Percentiles rank a stretch among this genome's conserved stretches.
phyloP scores from a whole-genome alignment of 2,329 filamentous ascomycete genomes.

The Beauveria brongniartii region DNA sequence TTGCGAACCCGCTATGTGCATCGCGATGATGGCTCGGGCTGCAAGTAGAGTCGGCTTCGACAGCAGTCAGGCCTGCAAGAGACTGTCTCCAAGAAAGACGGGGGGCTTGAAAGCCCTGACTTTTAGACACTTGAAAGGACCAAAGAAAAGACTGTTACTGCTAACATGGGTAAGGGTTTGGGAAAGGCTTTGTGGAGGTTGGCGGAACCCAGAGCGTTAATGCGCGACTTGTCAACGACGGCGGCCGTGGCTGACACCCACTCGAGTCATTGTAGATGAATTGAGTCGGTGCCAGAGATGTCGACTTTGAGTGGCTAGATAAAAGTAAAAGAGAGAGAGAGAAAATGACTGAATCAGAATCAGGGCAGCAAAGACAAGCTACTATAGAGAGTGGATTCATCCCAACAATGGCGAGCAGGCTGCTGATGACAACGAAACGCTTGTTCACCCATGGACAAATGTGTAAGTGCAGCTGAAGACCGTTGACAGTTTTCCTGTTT shows the following conservation, averaged over 20 bases:
- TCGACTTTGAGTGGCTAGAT: neutral
- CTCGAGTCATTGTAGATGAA: conserved; percentile 7
- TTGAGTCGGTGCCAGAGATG: neutral
- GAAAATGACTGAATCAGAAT: neutral
- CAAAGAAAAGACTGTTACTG: neutral
- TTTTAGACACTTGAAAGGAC: neutral
- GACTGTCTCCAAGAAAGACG: neutral
- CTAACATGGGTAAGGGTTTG: conserved; percentile 9
- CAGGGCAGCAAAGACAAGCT: neutral
- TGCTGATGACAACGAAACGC: neutral
- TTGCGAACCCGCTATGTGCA: neutral
- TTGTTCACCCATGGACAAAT: neutral
- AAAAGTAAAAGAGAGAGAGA: neutral
- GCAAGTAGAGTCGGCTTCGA: neutral
- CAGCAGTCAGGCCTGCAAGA: neutral
- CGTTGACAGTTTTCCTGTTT: conserved; percentile 7
- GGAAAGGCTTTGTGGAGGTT: conserved; percentile 1
- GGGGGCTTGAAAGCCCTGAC: neutral
- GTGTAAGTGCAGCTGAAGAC: conserved; percentile 8
- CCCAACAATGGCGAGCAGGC: neutral
- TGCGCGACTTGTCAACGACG: conserved; percentile 3
- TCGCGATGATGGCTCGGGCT: neutral
- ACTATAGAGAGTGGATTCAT: conserved; percentile 1
- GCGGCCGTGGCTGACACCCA: conserved; percentile 1
- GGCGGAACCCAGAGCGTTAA: conserved; percentile 4